phyloP scores from a whole-genome alignment of 1,284 basidiomycete species.

The Baeospora myosura region DNA sequence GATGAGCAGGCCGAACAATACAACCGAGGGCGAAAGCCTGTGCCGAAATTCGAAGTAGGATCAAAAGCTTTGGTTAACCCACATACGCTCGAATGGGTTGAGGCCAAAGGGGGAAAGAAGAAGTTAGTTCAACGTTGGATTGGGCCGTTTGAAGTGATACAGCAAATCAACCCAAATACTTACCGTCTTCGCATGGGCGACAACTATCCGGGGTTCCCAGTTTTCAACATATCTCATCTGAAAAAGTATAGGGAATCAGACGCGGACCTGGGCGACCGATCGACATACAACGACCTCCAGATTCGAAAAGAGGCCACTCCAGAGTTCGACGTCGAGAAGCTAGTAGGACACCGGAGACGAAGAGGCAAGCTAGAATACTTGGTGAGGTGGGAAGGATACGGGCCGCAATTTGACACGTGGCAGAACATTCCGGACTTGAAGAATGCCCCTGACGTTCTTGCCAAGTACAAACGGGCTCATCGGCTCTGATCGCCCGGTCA shows the following conservation, averaged over 20 bases:
- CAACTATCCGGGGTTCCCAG: slow-evolving; percentile 20
- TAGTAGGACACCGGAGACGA: slow-evolving; percentile 10
- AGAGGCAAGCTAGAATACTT: slow-evolving; percentile 12
- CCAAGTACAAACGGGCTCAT: too few relatives aligned
- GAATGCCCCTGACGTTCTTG: slow-evolving; percentile 6
- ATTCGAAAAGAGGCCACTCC: slow-evolving; percentile 1
- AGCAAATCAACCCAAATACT: slow-evolving; percentile 19
- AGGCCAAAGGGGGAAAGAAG: slow-evolving; percentile 19
- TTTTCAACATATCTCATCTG: slow-evolving; percentile 25
- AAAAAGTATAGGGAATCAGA: slow-evolving; percentile 13
- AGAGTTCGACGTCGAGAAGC: slow-evolving; percentile 17
- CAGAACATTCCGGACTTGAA: neutral
- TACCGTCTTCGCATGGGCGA: slow-evolving; percentile 21
- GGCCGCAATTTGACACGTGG: slow-evolving; percentile 16
- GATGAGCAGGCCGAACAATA: slow-evolving; percentile 14
- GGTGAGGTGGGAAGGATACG: slow-evolving; percentile 18
- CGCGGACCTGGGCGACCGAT: slow-evolving; percentile 14
- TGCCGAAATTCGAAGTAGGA: slow-evolving; percentile 17
- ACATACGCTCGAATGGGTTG: slow-evolving; percentile 19
- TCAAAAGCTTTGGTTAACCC: slow-evolving; percentile 24
- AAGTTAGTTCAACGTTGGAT: slow-evolving; percentile 24
- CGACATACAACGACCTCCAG: slow-evolving; percentile 7
- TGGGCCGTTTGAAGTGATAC: slow-evolving; percentile 26
- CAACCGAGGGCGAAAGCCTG: slow-evolving; percentile 12
- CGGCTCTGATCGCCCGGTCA: too few relatives aligned